These are phyloP conservation scores for Alnus rubra DNA, from an alignment of 306 rosid genomes.

Conservation along the genomic window DNA sequence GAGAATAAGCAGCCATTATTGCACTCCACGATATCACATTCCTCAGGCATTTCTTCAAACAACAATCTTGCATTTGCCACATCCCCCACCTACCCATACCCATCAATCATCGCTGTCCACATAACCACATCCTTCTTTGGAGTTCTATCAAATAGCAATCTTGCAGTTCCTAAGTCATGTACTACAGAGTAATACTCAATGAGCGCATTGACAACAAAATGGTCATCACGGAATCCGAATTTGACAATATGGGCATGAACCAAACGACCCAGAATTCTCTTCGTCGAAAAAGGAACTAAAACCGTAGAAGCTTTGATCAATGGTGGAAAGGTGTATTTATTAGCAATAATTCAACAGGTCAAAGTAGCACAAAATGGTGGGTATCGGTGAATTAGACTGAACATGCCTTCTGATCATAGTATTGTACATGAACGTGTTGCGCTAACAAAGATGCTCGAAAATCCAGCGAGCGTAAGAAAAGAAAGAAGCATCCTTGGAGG, in stretches of 20 bases:
- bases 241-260: slow-evolving; percentile 65
- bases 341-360: slow-evolving; percentile 57
- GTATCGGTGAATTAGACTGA: slow-evolving; percentile 33
- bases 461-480: slow-evolving; percentile 57
- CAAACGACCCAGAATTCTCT: slow-evolving; percentile 34
- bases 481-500: slow-evolving; percentile 36
- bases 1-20: slow-evolving; percentile 50
- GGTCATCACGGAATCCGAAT: slow-evolving; percentile 55
- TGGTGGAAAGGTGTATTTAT: slow-evolving; percentile 77
- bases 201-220: slow-evolving; percentile 54
- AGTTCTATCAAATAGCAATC: slow-evolving; percentile 51
- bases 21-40: slow-evolving; percentile 69
- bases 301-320: slow-evolving; percentile 64
- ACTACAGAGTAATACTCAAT: slow-evolving; percentile 53
- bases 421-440: slow-evolving; percentile 69
- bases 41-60: slow-evolving; percentile 82
- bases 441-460: slow-evolving; percentile 49
- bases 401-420: slow-evolving; percentile 66
- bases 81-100: slow-evolving; percentile 72
- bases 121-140: slow-evolving; percentile 63
- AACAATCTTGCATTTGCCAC: slow-evolving; percentile 53
- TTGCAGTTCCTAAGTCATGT: slow-evolving; percentile 39
- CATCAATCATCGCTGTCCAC: slow-evolving; percentile 80
- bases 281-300: slow-evolving; percentile 20
- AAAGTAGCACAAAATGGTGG: slow-evolving; percentile 49